Evolutionary conservation across 2,329 filamentous ascomycete genomes (phyloP).

Genomic region (Apiospora koreana): DNA sequence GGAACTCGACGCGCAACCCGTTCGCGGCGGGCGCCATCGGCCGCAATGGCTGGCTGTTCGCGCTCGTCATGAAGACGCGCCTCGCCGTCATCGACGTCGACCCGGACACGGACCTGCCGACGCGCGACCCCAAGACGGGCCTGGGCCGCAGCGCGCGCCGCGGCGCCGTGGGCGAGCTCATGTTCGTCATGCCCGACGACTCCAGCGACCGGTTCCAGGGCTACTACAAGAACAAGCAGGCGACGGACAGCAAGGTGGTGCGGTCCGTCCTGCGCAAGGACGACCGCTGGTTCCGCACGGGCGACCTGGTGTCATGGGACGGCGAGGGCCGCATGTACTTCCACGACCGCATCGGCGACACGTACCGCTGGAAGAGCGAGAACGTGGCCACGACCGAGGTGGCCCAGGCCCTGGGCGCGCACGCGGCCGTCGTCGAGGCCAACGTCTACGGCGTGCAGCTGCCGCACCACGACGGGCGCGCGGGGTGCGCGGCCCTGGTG

Average conservation of each 20-base stretch:
- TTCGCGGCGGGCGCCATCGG: slow-evolving; percentile 78
- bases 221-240: slow-evolving; percentile 74
- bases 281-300: slow-evolving; percentile 81
- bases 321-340: slow-evolving; percentile 74
- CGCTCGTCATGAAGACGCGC: slow-evolving; percentile 50
- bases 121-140: slow-evolving; percentile 68
- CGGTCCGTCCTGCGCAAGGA: slow-evolving; percentile 72
- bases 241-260: slow-evolving; percentile 73
- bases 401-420: slow-evolving; percentile 68
- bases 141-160: slow-evolving; percentile 61
- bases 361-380: slow-evolving; percentile 80
- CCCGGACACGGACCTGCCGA: slow-evolving; percentile 66
- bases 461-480: slow-evolving; percentile 80
- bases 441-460: slow-evolving; percentile 85
- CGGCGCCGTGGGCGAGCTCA: slow-evolving; percentile 73
- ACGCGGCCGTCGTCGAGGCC: slow-evolving; percentile 69
- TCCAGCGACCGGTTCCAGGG: slow-evolving; percentile 71
- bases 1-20: slow-evolving; percentile 74
- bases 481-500: slow-evolving; percentile 75
- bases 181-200: slow-evolving; percentile 67
- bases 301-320: slow-evolving; percentile 78
- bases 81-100: slow-evolving; percentile 70
- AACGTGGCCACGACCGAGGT: slow-evolving; percentile 85
- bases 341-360: slow-evolving; percentile 77
- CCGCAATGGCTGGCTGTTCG: slow-evolving; percentile 64